Evolutionary conservation across 1,284 basidiomycete genomes (phyloP).

Genomic region (Lentinula novae-zelandiae): DNA sequence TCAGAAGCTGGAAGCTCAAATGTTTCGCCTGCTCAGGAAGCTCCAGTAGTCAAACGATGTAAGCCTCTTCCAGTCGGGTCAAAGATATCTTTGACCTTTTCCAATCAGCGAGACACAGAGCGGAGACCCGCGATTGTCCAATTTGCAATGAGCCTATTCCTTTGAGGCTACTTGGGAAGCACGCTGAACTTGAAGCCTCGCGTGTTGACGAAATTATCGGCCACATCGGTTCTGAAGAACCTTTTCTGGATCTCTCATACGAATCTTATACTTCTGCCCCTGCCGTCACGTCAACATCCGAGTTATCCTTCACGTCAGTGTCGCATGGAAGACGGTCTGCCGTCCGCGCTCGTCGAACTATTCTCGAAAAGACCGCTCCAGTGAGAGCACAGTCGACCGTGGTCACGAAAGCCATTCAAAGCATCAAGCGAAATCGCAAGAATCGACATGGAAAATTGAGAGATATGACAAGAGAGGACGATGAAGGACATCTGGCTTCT

Average conservation of each 20-base stretch:
- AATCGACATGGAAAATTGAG: conserved; percentile 58
- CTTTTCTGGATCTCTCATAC: conserved; percentile 27
- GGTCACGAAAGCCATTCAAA: conserved; percentile 44
- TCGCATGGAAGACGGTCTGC: conserved; percentile 6
- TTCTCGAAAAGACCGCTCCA: conserved; percentile 47
- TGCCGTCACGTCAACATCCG: conserved; percentile 30
- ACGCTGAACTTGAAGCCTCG: conserved; percentile 60
- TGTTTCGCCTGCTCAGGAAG: not conserved
- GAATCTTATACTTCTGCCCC: conserved; percentile 5
- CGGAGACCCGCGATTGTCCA: conserved; percentile 69
- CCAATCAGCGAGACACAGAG: conserved; percentile 51
- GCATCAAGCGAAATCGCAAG: conserved; percentile 61
- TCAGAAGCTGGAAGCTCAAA: not conserved
- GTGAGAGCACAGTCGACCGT: conserved; percentile 53
- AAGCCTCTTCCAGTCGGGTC: not conserved
- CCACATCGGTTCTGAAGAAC: conserved; percentile 53
- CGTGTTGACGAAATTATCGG: conserved; percentile 64
- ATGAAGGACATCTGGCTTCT: conserved; percentile 31
- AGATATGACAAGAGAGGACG: conserved; percentile 60
- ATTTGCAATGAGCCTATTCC: conserved; percentile 70
- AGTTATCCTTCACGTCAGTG: not conserved
- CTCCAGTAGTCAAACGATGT: conserved; percentile 5
- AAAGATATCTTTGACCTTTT: not conserved
- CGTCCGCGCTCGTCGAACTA: conserved; percentile 33
- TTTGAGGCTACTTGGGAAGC: conserved; percentile 58